phyloP scores from a whole-genome alignment of 345 rosid genomes.

The Brassica nigra region DNA sequence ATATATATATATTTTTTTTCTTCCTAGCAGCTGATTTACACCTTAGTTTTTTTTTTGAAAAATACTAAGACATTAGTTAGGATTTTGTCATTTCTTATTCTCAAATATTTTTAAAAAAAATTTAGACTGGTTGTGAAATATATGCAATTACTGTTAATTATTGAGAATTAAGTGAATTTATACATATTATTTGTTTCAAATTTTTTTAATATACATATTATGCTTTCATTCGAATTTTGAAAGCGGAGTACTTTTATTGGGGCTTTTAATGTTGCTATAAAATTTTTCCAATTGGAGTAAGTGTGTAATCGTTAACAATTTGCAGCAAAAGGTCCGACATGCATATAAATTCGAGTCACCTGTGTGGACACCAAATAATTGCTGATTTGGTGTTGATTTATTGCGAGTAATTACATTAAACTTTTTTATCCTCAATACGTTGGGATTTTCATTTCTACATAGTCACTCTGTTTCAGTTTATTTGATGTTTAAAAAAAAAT shows the following conservation, averaged over 20 bases:
- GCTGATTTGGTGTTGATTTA: neutral
- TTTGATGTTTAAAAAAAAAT: too few relatives aligned
- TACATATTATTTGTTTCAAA: neutral
- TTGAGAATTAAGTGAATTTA: neutral
- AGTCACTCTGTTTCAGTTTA: too few relatives aligned
- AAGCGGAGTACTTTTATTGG: too few relatives aligned
- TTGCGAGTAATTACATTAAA: neutral
- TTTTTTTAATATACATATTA: neutral
- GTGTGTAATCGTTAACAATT: conserved; percentile 17
- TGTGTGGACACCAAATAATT: conserved; percentile 4
- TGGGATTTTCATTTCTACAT: neutral
- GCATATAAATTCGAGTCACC: conserved; percentile 3
- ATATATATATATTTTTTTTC: neutral
- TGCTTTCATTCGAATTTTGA: neutral
- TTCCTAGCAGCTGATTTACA: neutral
- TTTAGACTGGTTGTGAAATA: neutral
- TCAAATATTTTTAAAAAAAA: too few relatives aligned
- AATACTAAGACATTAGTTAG: neutral
- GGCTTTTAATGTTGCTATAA: neutral
- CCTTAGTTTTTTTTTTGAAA: too few relatives aligned
- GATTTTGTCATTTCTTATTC: neutral
- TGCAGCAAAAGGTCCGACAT: conserved; percentile 1
- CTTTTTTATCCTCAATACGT: neutral
- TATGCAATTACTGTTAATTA: neutral
- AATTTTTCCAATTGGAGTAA: neutral